Conservation (phyloP, 441 rosid genomes). For the Cnidoscolus chayamansa region DNA sequence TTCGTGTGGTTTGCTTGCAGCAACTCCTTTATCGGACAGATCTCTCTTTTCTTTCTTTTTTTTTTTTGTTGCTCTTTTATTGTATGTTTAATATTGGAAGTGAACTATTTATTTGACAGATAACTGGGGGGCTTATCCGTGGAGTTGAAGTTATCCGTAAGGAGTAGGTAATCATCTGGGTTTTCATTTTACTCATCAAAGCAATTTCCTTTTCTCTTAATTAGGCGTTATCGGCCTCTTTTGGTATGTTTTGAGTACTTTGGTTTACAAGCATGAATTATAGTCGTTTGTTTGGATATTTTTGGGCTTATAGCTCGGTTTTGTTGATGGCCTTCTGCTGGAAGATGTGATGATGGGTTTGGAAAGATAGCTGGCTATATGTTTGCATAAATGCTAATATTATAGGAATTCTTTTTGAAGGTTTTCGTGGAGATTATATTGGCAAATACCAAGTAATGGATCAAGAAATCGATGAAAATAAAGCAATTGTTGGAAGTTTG, state of each 20-base stretch:
- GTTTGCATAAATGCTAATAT: slow-evolving; percentile 11
- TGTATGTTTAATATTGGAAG: background rate
- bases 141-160: slow-evolving; percentile 27
- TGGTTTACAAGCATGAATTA: background rate
- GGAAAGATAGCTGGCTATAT: slow-evolving; percentile 1
- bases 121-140: slow-evolving; percentile 25
- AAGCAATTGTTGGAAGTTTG: slow-evolving; percentile 21
- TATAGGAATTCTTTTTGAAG: slow-evolving; percentile 19
- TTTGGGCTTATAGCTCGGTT: slow-evolving; percentile 10
- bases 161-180: slow-evolving; percentile 35
- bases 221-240: slow-evolving; percentile 7
- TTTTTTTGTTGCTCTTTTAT: background rate
- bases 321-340: slow-evolving; percentile 10
- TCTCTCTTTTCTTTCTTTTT: background rate
- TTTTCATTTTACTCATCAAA: slow-evolving; percentile 25
- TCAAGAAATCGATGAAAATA: slow-evolving; percentile 17
- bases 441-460: slow-evolving; percentile 32
- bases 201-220: slow-evolving; percentile 4
- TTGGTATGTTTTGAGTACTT: background rate
- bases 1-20: slow-evolving; percentile 8
- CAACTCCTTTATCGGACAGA: background rate
- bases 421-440: slow-evolving; percentile 16
- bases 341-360: slow-evolving; percentile 1
- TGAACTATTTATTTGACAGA: slow-evolving; percentile 7
- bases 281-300: background rate